phyloP scores from a whole-genome alignment of 306 rosid genomes.

The Acacia confusa region DNA sequence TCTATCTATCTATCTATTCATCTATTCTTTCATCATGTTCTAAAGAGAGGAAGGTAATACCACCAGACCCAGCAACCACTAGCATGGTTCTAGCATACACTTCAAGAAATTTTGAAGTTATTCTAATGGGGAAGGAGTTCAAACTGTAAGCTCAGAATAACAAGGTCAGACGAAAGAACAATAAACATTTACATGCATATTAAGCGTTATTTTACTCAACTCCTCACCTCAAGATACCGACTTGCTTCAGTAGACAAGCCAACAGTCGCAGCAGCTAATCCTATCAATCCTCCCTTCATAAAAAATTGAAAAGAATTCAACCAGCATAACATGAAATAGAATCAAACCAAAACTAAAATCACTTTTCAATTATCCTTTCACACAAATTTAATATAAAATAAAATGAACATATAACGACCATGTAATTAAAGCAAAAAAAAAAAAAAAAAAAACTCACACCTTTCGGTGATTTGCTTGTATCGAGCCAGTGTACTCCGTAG shows the following conservation, averaged over 20 bases:
- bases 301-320: neutral
- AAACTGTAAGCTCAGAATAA: neutral
- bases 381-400: neutral
- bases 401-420: neutral
- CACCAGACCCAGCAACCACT: neutral
- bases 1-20: neutral
- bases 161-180: neutral
- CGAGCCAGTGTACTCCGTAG: conserved; percentile 67
- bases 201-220: conserved; percentile 2
- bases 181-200: neutral
- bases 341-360: conserved; percentile 16
- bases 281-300: conserved; percentile 77
- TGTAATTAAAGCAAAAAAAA: neutral
- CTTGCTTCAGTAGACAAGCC: conserved; percentile 68
- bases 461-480: conserved; percentile 92
- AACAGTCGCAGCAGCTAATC: conserved; percentile 79
- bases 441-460: conserved; percentile 42
- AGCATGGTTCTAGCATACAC: neutral
- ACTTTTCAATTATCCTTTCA: neutral
- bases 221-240: conserved; percentile 73
- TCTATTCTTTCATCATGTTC: neutral
- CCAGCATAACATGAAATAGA: neutral
- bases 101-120: neutral
- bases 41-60: neutral
- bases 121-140: neutral